Percentiles rank a stretch among this genome's conserved stretches.
These are phyloP conservation scores for Irineochytrium annulatum DNA, from an alignment of 192 early-diverging fungal genomes.

Conservation along the genomic window DNA sequence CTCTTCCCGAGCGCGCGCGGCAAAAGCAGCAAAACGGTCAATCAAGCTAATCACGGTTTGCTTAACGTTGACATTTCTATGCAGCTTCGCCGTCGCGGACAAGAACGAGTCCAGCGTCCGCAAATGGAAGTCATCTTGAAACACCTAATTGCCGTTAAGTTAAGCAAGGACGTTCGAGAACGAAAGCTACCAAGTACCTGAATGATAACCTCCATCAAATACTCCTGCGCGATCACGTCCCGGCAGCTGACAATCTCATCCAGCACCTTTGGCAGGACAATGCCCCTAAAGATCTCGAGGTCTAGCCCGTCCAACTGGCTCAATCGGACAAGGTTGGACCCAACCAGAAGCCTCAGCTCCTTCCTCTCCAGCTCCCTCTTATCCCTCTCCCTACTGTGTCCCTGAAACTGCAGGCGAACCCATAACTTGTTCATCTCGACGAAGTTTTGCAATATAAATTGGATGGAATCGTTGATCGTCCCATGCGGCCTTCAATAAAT, in stretches of 20 bases:
- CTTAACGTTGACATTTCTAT: constrained; percentile 93
- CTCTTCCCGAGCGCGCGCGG: constrained; percentile 60
- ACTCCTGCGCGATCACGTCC: constrained; percentile 98
- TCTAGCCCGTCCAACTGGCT: constrained; percentile 88
- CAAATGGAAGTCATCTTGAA: constrained; percentile 95
- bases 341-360: constrained; percentile 93
- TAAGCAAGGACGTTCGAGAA: neutral
- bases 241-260: constrained; percentile 96
- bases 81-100: constrained; percentile 83
- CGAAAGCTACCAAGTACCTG: constrained; percentile 57
- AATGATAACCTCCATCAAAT: constrained; percentile 98
- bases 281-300: constrained; percentile 74
- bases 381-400: constrained; percentile 88
- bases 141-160: constrained; percentile 56
- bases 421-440: constrained; percentile 99
- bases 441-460: constrained; percentile 96
- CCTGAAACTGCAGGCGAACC: constrained; percentile 98
- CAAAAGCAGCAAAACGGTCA: constrained; percentile 90
- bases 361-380: constrained; percentile 93
- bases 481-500: constrained; percentile 66
- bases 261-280: constrained; percentile 87
- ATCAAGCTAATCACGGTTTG: constrained; percentile 93
- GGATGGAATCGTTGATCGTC: constrained; percentile 85
- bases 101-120: constrained; percentile 84
- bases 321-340: constrained; percentile 90